phyloP scores from a whole-genome alignment of 1,284 basidiomycete genomes.

The Papiliotrema nemorosa region DNA sequence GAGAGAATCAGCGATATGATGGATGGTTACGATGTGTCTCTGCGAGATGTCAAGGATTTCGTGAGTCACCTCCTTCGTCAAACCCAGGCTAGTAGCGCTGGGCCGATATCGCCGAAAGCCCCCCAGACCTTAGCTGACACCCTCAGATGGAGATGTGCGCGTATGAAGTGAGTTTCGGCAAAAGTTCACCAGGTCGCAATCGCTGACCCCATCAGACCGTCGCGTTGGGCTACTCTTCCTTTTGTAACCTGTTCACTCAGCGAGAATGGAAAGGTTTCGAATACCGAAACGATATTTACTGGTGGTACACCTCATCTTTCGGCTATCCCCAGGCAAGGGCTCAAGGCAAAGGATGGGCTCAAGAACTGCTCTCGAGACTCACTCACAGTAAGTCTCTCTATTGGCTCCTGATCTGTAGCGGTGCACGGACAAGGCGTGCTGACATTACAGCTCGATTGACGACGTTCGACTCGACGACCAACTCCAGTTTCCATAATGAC shows the following conservation, averaged over 20 bases:
- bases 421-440: too few relatives aligned
- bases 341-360: slow-evolving; percentile 50
- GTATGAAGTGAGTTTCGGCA: slow-evolving; percentile 54
- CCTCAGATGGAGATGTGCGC: slow-evolving; percentile 54
- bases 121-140: slow-evolving; percentile 53
- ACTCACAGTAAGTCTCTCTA: slow-evolving; percentile 36
- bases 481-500: slow-evolving; percentile 57
- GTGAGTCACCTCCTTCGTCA: too few relatives aligned
- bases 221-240: slow-evolving; percentile 51
- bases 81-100: too few relatives aligned
- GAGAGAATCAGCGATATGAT: slow-evolving; percentile 61
- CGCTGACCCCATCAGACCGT: slow-evolving; percentile 41
- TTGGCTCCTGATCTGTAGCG: neutral
- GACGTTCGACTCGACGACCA: slow-evolving; percentile 57
- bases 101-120: neutral
- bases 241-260: slow-evolving; percentile 61
- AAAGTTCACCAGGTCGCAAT: too few relatives aligned
- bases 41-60: slow-evolving; percentile 60
- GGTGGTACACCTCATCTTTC: slow-evolving; percentile 48
- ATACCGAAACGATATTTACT: slow-evolving; percentile 53
- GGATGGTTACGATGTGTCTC: slow-evolving; percentile 63
- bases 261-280: slow-evolving; percentile 65
- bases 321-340: slow-evolving; percentile 49
- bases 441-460: slow-evolving; percentile 52
- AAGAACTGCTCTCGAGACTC: slow-evolving; percentile 48